These are phyloP conservation scores for Fusarium domesticum DNA, from an alignment of 2,329 filamentous ascomycete species.

Conservation along the genomic window DNA sequence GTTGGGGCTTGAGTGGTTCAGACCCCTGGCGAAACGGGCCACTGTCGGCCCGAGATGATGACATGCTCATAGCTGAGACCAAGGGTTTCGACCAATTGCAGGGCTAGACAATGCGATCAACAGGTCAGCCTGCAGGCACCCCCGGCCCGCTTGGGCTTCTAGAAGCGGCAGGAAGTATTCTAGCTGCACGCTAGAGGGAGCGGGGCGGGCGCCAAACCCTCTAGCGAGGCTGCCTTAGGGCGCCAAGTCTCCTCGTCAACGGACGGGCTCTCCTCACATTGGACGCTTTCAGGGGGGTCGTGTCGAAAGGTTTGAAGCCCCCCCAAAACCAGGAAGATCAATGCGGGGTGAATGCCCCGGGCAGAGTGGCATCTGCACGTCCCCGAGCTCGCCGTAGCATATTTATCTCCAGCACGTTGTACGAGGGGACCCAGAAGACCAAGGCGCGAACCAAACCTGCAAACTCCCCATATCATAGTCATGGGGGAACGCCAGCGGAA, in stretches of 20 bases:
- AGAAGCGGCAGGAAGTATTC: neutral
- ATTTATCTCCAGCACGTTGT: neutral
- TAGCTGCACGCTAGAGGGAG: neutral
- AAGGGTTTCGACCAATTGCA: neutral
- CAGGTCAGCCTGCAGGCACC: neutral
- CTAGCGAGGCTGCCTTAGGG: neutral
- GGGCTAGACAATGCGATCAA: neutral
- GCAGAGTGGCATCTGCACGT: neutral
- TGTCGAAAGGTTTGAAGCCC: neutral
- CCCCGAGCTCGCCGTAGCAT: neutral
- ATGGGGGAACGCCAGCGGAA: neutral
- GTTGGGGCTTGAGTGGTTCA: neutral
- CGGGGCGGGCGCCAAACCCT: neutral
- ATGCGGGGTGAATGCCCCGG: neutral
- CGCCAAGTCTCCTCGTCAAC: neutral
- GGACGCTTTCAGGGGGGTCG: neutral
- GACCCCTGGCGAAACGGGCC: neutral
- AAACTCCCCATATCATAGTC: neutral
- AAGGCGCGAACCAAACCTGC: neutral
- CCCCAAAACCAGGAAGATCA: neutral
- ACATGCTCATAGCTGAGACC: neutral
- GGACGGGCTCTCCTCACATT: neutral
- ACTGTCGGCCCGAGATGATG: neutral
- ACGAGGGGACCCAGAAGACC: neutral
- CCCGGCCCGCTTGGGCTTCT: neutral